Evolutionary conservation across 441 rosid genomes (phyloP), one percentile per base, ranked within the genome.

Genomic region (Erysimum cheiri): DNA sequence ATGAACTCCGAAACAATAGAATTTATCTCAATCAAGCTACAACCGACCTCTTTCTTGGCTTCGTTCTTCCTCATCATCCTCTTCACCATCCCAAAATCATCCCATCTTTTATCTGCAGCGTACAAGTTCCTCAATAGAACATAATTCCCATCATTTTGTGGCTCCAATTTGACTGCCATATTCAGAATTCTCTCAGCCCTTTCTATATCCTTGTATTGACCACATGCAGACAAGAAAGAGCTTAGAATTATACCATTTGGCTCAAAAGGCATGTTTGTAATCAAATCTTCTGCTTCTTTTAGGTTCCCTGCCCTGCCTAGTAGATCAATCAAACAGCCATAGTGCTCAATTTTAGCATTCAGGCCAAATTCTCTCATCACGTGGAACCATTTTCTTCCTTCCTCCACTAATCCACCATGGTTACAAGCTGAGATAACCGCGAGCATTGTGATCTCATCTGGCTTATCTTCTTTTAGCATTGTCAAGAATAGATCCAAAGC

Each of bases 401-500:
- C 86, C 59, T 76, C 78, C 48, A 82, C 80, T 14, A 86, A 71
- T 57, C 90, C 90, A 3, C 80, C 81, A 40, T 86, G 90, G 77
- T 80, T 82, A 67, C 90, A 84, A 36, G 90, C 90, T 8, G 88
- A 82, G 37, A 86, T 73, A 62, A 81, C 85, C 6, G 81, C 84
- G 0, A 84, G 73, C 83, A 86, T 62, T 57, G 90, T 82, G 31
- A 86, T 74, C 46, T 82, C 83, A 74, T 86, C 82, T n/a, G 88
- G 85, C 65, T 70, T 73, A 31, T 66, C 48, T 67, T 79, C 82
- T 63, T 13, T 60, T 47, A 54, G 44, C 88, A 86, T 86, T 53
- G 70, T 56, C 54, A 55, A 33, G 61, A 82, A 80, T 10, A 78
- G 54, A 33, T 80, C 76, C 66, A 84, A 64, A 49, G 90, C 90